phyloP scores from a whole-genome alignment of 73 alveolate genomes.

The Paramecium sonneborni region DNA sequence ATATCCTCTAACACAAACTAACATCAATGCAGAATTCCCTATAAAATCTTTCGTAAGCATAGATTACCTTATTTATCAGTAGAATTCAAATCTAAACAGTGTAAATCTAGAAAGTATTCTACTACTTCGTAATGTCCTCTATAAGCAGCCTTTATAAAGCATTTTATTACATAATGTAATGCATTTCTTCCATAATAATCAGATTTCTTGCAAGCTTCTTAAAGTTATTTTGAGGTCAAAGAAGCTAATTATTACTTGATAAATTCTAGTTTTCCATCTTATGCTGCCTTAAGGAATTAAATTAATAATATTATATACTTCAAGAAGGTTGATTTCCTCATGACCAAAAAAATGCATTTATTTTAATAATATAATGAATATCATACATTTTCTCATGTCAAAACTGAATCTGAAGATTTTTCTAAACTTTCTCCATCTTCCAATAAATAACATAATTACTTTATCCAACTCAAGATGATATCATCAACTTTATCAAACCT shows the following conservation, averaged over 20 bases:
- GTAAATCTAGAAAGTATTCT: constrained; percentile 19
- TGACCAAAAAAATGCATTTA: background rate
- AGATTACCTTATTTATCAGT: background rate
- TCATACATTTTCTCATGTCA: background rate
- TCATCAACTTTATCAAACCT: background rate
- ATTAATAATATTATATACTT: background rate
- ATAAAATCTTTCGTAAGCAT: background rate
- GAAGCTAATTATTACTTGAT: background rate
- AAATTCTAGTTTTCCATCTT: constrained; percentile 18
- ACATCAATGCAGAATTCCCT: constrained; percentile 3
- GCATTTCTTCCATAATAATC: constrained; percentile 32
- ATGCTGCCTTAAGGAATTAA: background rate
- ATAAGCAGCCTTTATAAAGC: constrained; percentile 7
- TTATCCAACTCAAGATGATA: background rate
- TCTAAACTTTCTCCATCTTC: background rate
- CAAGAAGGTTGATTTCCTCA: constrained; percentile 8
- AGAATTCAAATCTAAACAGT: background rate
- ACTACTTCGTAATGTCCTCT: constrained; percentile 35
- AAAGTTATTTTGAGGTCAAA: background rate
- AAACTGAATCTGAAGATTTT: background rate
- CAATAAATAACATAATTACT: background rate
- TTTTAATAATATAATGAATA: background rate
- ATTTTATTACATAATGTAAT: background rate
- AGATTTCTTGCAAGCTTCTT: background rate
- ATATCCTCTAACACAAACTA: constrained; percentile 27